Evolutionary conservation across 2,329 filamentous ascomycete species (phyloP).

Genomic region (Trichoderma semiorbis): DNA sequence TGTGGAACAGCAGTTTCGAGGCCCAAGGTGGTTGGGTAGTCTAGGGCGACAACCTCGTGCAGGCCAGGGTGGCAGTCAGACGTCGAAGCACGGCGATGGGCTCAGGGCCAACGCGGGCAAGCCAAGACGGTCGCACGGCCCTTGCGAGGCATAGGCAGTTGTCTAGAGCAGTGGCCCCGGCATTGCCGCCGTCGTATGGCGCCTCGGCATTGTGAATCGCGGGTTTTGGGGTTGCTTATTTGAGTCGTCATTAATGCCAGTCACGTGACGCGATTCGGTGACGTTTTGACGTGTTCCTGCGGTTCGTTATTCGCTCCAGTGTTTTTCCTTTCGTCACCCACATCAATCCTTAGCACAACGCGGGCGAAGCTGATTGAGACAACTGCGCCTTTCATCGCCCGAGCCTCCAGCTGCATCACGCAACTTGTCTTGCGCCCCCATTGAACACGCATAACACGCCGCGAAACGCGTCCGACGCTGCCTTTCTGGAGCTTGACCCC

Average conservation of each 20-base stretch:
- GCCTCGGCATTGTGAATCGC: constrained; percentile 14
- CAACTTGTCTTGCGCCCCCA: constrained; percentile 29
- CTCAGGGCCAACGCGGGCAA: not conserved
- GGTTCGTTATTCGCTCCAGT: constrained; percentile 32
- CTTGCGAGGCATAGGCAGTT: not conserved
- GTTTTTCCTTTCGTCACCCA: constrained; percentile 37
- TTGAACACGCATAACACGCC: constrained; percentile 27
- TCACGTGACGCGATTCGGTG: constrained; percentile 36
- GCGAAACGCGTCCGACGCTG: constrained; percentile 23
- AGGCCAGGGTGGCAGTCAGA: not conserved
- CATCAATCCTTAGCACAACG: constrained; percentile 32
- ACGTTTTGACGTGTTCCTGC: constrained; percentile 36
- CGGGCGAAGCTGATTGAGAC: constrained; percentile 31
- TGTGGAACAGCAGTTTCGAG: constrained; percentile 29
- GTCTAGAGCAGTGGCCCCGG: not conserved
- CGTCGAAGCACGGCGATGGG: not conserved
- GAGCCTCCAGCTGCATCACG: constrained; percentile 30
- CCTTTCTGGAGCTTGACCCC: constrained; percentile 17
- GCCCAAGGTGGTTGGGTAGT: constrained; percentile 21
- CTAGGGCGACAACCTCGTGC: constrained; percentile 16
- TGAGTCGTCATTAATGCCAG: constrained; percentile 11
- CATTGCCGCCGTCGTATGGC: not conserved
- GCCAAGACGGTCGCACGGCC: constrained; percentile 5
- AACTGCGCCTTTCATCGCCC: constrained; percentile 34
- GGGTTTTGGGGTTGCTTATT: constrained; percentile 15